A percentile compares a stretch with the other conserved stretches of the same genome.
Evolutionary conservation across 257 asterid genomes (phyloP).

Genomic region (Galeopsis tetrahit): DNA sequence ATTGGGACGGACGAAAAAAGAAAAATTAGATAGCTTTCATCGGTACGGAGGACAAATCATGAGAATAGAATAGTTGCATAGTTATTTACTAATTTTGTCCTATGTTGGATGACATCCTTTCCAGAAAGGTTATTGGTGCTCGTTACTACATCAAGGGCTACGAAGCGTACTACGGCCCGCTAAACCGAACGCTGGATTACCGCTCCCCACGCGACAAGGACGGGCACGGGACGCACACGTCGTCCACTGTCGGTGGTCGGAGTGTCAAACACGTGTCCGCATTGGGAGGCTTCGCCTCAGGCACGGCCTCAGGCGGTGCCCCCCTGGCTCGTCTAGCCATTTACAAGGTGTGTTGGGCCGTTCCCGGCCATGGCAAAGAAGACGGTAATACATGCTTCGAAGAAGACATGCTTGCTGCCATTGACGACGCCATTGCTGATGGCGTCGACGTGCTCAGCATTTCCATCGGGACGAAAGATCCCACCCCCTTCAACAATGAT

Average conservation of each 20-base stretch:
- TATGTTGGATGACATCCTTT: not conserved
- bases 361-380: conserved; percentile 59
- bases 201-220: conserved; percentile 87
- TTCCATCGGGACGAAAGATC: conserved; percentile 61
- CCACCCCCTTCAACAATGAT: conserved; percentile 53
- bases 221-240: conserved; percentile 95
- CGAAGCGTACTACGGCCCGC: conserved; percentile 64
- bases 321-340: conserved; percentile 82
- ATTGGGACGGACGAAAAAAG: no score
- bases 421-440: conserved; percentile 89
- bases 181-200: conserved; percentile 63
- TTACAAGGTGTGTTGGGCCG: conserved; percentile 91
- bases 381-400: conserved; percentile 73
- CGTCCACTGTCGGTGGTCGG: conserved; percentile 74
- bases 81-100: not conserved
- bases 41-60: not conserved
- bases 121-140: conserved; percentile 88
- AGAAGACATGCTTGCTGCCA: conserved; percentile 88
- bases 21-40: no score
- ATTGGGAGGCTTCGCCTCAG: conserved; percentile 80
- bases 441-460: conserved; percentile 81
- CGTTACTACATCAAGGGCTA: conserved; percentile 81
- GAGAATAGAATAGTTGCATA: not conserved
- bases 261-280: conserved; percentile 52
- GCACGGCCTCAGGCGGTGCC: conserved; percentile 89